Evolutionary conservation across 164 flowering plant species (phyloP).

Genomic region (Santalum album): DNA sequence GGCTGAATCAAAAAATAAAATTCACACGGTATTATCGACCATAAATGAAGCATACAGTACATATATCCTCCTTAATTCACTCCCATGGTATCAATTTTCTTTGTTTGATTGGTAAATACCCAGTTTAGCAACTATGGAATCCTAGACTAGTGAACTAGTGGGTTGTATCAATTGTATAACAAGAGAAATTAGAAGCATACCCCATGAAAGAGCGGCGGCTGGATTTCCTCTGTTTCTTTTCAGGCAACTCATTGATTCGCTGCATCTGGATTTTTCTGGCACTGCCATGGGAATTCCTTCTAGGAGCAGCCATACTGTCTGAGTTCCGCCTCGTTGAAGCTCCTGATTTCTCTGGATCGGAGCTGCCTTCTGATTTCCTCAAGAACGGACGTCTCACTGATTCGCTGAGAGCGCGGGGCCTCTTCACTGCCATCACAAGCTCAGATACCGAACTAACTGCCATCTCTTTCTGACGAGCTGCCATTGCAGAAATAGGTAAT

Average conservation of each 20-base stretch:
- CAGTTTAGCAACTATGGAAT: too few relatives aligned
- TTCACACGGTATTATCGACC: too few relatives aligned
- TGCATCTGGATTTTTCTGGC: constrained; percentile 43
- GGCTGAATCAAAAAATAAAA: constrained; percentile 22
- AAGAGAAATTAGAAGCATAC: constrained; percentile 20
- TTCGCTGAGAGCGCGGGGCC: constrained; percentile 67
- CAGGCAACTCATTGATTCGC: constrained; percentile 57
- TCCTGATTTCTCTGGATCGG: constrained; percentile 23
- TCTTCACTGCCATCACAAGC: constrained; percentile 66
- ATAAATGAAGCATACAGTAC: too few relatives aligned
- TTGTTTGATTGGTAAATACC: too few relatives aligned
- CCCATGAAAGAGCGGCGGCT: constrained; percentile 75
- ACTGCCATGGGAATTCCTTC: constrained; percentile 51
- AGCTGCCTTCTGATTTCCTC: constrained; percentile 56
- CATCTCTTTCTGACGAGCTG: constrained; percentile 89
- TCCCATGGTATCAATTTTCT: too few relatives aligned
- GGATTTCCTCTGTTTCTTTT: constrained; percentile 66
- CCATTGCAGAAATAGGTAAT: not conserved
- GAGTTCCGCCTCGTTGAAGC: constrained; percentile 39
- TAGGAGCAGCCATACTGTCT: constrained; percentile 27
- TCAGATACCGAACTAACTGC: constrained; percentile 69
- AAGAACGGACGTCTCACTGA: constrained; percentile 49
- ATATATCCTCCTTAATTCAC: too few relatives aligned
- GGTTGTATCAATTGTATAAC: too few relatives aligned
- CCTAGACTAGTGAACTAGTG: not conserved